Percentiles rank a stretch among this genome's conserved stretches.
These are phyloP conservation scores for Galeopsis tetrahit DNA, from an alignment of 257 asterid genomes.

Conservation along the genomic window DNA sequence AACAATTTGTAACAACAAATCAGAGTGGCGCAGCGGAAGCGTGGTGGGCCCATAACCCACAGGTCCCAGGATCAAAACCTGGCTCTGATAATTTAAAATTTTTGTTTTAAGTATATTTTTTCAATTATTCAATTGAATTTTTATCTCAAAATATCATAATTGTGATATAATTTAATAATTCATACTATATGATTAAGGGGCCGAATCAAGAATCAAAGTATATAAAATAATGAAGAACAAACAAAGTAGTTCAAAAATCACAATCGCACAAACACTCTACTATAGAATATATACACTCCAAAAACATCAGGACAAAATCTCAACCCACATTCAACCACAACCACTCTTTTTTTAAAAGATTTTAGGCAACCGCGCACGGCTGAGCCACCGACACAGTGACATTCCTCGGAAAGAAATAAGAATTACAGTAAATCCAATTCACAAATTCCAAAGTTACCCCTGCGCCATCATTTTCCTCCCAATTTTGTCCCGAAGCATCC, in stretches of 20 bases:
- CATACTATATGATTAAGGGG: too few species aligned
- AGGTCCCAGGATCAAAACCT: constrained; percentile 99
- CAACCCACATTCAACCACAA: constrained; percentile 30
- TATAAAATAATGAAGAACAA: constrained; percentile 14
- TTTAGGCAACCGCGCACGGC: constrained; percentile 34
- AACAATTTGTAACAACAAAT: constrained; percentile 27
- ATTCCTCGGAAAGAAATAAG: constrained; percentile 1
- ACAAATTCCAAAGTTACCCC: constrained; percentile 39
- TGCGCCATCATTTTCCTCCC: constrained; percentile 31
- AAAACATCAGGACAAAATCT: constrained; percentile 36
- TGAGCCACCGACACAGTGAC: constrained; percentile 29
- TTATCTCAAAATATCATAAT: too few species aligned
- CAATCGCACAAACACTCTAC: constrained; percentile 4
- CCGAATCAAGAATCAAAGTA: too few species aligned
- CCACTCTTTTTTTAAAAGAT: constrained; percentile 20
- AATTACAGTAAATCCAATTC: background rate
- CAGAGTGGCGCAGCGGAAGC: constrained; percentile 96
- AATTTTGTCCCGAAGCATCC: constrained; percentile 40
- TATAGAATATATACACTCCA: constrained; percentile 19
- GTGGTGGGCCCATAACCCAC: constrained; percentile 99
- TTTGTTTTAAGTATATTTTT: background rate
- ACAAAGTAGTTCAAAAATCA: constrained; percentile 21
- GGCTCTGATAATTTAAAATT: constrained; percentile 68
- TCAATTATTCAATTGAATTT: too few species aligned
- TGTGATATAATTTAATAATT: too few species aligned